Base-by-base conservation (phyloP, 371 early-diverging fungal species). In the Encephalitozoon hellem region DNA sequence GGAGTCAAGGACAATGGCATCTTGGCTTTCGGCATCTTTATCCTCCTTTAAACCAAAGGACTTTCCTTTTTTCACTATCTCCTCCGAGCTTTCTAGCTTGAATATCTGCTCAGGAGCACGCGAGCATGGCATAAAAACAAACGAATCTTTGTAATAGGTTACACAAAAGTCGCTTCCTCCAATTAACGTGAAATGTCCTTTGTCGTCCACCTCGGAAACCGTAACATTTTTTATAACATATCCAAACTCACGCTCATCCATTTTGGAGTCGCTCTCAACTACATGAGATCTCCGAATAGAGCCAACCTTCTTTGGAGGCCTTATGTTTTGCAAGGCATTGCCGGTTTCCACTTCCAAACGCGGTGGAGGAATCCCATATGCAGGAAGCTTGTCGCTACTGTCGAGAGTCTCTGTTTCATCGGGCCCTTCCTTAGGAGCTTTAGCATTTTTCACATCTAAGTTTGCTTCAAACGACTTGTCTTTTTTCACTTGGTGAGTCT, bases 111-210 rank as follows among this genome's bases (percentile, higher is more conserved):
- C 72, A 5, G 63, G 47, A 5, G 51, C 43, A 41, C 64, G 45
- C 9, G 66, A 32, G 34, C 80, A 80, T 26, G 65, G 65, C 66
- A 72, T 55, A 38, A 80, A 72, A 11, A 80, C 53, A 68, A 80
- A 80, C 21, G 55, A 59, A 25, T 67, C 63, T 15, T 80, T 71
- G 21, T 69, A 74, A 47, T 69, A 80, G 18, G 80, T 77, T 21
- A 80, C 67, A 70, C 80, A 80, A 25, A 43, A 12, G 39, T 74
- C 53, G 9, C 55, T 69, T 23, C 55, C 32, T 12, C 52, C 69
- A 54, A 55, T 64, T 15, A 79, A 59, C 53, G 42, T 67, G 12
- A 75, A 77, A 38, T 64, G 59, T 1, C 65, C 45, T n/a, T 69
- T 52, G 1, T 51, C 21, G 42, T 67, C 39, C 2, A 67, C 11